Evolutionary conservation across 163 green algal species (phyloP), one percentile per base, ranked within the genome.

Genomic region (Botryococcus braunii): DNA sequence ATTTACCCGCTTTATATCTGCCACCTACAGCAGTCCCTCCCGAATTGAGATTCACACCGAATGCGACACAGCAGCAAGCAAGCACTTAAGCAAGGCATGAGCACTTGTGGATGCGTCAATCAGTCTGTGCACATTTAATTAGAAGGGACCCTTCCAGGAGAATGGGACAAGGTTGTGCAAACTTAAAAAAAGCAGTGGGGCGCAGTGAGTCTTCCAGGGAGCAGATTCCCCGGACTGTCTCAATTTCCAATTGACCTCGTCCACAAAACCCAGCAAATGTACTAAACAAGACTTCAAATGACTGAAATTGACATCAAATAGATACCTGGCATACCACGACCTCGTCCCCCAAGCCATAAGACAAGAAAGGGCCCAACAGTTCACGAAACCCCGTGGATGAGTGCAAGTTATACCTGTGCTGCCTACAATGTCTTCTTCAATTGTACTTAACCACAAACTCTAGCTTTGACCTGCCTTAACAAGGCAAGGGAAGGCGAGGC

Each of bases 1-100:
- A 69, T 95, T 95, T 11, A 77, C 74, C 5, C 88, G 68, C 75
- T 92, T 94, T 39, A 95, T 92, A 71, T 94, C 89, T 2, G 80
- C 83, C 5, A 93, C 85, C 86, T 95, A 77, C 40, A 68, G 34
- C 34, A 11, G 1, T n/a, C n/a, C n/a, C n/a, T n/a, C n/a, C n/a
- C n/a, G 11, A 61, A 62, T 55, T 27, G 46, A 60, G 36, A 31
- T 27, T 43, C 8, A 23, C 46, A 7, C 23, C 34, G 13, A 27
- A 13, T 29, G 23, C 13, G 31, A 29, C 8, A 27, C 13, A 62
- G 23, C 13, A 25, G 8, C 8, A 27, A 62, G 8, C 34, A 11
- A 21, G 31, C 34, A 35, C 52, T 29, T 27, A 62, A 62, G 52
- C 13, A 21, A n/a, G n/a, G n/a, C n/a, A n/a, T n/a, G n/a, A n/a